Evolutionary conservation across 495 filamentous ascomycete species (phyloP).

Genomic region (Platismatia glauca): DNA sequence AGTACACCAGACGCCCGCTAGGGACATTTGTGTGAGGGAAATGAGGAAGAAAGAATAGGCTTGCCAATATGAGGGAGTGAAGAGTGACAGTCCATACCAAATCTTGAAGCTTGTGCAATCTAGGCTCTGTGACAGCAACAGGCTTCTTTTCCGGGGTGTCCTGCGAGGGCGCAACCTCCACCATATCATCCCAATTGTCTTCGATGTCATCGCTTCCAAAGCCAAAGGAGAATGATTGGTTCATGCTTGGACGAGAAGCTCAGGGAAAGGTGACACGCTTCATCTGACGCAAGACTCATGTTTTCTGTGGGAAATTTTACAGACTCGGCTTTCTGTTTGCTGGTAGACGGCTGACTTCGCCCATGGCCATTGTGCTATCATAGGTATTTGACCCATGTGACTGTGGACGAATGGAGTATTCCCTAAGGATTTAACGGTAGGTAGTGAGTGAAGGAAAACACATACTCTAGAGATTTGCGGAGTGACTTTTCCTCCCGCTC

Average conservation of each 20-base stretch:
- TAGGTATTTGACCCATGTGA: too few relatives aligned
- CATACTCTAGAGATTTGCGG: too few relatives aligned
- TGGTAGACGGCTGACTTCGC: neutral
- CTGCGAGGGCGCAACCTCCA: slow-evolving; percentile 10
- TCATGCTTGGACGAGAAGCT: slow-evolving; percentile 19
- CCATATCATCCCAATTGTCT: slow-evolving; percentile 32
- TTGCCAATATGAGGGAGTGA: neutral
- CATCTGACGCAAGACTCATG: too few relatives aligned
- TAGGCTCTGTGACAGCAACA: slow-evolving; percentile 22
- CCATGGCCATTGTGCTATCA: neutral
- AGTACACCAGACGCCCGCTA: neutral
- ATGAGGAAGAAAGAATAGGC: neutral
- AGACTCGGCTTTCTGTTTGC: too few relatives aligned
- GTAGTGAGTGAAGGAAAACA: too few relatives aligned
- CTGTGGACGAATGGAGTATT: too few relatives aligned
- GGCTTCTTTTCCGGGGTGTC: neutral
- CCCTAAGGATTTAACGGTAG: too few relatives aligned
- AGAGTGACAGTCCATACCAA: slow-evolving; percentile 35
- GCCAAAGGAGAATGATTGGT: slow-evolving; percentile 59
- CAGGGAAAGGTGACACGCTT: neutral
- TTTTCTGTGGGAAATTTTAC: too few relatives aligned
- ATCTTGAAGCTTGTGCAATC: slow-evolving; percentile 36
- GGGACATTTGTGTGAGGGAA: neutral
- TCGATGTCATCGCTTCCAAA: slow-evolving; percentile 84
- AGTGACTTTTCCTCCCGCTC: neutral